Evolutionary conservation across 176 grass and related monocot species (phyloP), one percentile per base, ranked within the genome.

Genomic region (Aegilops bicornis): DNA sequence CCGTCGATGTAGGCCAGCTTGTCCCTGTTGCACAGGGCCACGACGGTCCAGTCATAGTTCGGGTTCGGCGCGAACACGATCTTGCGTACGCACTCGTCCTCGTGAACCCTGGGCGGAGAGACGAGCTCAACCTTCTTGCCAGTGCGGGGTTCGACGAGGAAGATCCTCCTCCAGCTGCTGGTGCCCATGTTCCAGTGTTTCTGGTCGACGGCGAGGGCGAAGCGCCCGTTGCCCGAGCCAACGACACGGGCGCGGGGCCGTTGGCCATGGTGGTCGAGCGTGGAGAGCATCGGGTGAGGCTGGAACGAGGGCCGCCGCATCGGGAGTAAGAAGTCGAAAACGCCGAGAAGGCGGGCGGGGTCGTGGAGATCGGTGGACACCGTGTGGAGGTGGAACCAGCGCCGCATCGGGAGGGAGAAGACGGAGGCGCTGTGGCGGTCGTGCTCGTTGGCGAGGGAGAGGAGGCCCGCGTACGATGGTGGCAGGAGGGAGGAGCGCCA

Each of bases 11-110:
- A 50, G 47, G 47, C 47, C 47, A 50, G 10, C 13, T 50, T 15
- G 47, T 50, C 14, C 4, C 13, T 15, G 47, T 50, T 15, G 47
- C 47, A 50, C 4, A 50, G 12, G 23, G 62, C 62, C 17, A 70
- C 17, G 8, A 4, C 4, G 8, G 33, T 23, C 79, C 70, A 87
- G 16, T 24, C 35, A 54, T 84, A 52, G 3, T 29, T 3, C 0
- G 2, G 22, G 29, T 63, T 6, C 5, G 80, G 87, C 27, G 64
- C 37, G 52, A 88, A 79, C 29, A 79, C 81, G 37, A 84, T 2
- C 74, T 84, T 88, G 27, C 1, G 25, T 25, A 78, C 73, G 9
- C 3, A 30, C 29, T 31, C 48, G 15, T 52, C 48, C 15, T 15
- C 0, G n/a, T 10, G 0, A 3, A 3, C 33, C 68, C 10, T 10